A percentile compares a stretch with the other conserved stretches of the same genome.
These are phyloP conservation scores for Moesziomyces aphidis DNA, from an alignment of 1,284 basidiomycete species.

Conservation along the genomic window DNA sequence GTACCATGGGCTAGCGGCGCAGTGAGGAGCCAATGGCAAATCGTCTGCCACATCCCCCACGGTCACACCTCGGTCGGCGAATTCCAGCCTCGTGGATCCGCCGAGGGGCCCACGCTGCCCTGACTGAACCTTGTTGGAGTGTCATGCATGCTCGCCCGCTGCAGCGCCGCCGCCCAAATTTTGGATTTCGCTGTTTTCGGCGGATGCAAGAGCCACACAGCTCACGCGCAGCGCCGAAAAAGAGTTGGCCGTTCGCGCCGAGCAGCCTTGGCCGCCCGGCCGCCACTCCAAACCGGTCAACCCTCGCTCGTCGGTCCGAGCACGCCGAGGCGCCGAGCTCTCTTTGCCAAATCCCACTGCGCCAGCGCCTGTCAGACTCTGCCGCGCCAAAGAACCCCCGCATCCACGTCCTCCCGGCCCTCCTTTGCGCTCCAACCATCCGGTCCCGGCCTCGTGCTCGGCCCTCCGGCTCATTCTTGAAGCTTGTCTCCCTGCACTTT, in stretches of 20 bases:
- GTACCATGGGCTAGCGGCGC: too few species aligned
- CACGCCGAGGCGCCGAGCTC: conserved; percentile 5
- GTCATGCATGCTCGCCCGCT: neutral
- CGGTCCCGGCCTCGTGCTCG: neutral
- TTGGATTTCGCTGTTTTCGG: conserved; percentile 13
- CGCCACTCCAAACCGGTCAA: neutral
- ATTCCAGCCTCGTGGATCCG: neutral
- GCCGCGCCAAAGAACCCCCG: neutral
- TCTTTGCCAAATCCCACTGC: neutral
- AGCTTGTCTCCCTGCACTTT: neutral
- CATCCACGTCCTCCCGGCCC: neutral
- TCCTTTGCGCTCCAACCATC: neutral
- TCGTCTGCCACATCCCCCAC: too few species aligned
- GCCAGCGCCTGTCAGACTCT: neutral
- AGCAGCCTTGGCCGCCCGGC: too few species aligned
- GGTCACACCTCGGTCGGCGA: neutral
- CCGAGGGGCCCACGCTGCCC: neutral
- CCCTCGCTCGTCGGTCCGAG: conserved; percentile 17
- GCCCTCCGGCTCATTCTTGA: neutral
- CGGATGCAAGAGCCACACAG: neutral
- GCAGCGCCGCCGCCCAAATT: neutral
- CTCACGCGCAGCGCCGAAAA: neutral
- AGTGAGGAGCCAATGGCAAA: too few species aligned
- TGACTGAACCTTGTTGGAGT: neutral
- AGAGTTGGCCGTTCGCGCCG: neutral